A percentile compares a stretch with the other conserved stretches of the same genome.
These are phyloP conservation scores for Wakefieldia striispora DNA, from an alignment of 768 basidiomycete genomes.

Conservation along the genomic window DNA sequence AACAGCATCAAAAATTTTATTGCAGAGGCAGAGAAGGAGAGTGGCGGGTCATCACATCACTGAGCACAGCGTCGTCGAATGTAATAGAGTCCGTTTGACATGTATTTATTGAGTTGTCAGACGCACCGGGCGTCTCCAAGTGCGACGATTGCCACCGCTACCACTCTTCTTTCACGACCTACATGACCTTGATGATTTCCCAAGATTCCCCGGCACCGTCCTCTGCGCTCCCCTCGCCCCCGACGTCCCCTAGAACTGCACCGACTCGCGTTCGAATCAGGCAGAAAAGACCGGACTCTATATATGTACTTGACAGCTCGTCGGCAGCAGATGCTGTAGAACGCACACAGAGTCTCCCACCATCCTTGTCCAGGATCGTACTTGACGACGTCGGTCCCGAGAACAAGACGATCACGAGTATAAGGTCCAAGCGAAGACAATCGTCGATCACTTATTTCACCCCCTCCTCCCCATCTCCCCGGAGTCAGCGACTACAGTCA, in stretches of 20 bases:
- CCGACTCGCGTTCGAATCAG: slow-evolving; percentile 15
- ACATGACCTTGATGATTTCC: background rate
- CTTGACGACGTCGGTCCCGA: background rate
- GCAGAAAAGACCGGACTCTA: slow-evolving; percentile 1
- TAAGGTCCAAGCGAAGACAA: slow-evolving; percentile 21
- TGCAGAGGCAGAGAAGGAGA: slow-evolving; percentile 79
- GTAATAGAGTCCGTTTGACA: too few relatives aligned
- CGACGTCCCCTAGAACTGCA: slow-evolving; percentile 7
- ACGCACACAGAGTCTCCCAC: slow-evolving; percentile 6
- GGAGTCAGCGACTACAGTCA: slow-evolving; percentile 10
- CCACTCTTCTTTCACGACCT: background rate
- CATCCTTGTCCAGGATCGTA: background rate
- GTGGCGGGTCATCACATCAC: slow-evolving; percentile 40
- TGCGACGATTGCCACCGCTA: background rate
- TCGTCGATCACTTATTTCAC: slow-evolving; percentile 31
- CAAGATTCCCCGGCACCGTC: background rate
- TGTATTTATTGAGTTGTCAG: too few relatives aligned
- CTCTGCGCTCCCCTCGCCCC: slow-evolving; percentile 13
- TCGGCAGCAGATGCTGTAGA: too few relatives aligned
- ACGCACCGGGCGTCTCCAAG: too few relatives aligned
- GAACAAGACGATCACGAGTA: background rate
- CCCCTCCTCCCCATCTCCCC: slow-evolving; percentile 25
- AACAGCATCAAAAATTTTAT: slow-evolving; percentile 79
- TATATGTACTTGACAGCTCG: too few relatives aligned
- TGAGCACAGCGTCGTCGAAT: too few relatives aligned